Conservation (phyloP, 108 stramenopile species). For the Pseudonitzschia multiseries region DNA sequence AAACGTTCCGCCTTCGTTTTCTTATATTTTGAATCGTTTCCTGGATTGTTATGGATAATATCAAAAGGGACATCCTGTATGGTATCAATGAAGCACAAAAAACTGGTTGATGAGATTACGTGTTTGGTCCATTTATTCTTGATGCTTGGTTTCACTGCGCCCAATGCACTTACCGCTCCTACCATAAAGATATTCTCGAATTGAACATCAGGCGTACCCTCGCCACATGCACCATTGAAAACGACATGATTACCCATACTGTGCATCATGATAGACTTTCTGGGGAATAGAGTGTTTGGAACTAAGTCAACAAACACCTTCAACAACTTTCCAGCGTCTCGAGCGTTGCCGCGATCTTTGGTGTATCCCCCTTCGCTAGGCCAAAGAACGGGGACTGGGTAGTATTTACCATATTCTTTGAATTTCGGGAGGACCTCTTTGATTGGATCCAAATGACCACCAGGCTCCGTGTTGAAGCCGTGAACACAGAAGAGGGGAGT, state of each 20-base stretch:
- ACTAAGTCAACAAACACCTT: not conserved
- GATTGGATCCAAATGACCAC: not conserved
- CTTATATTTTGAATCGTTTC: not conserved
- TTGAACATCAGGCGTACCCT: not conserved
- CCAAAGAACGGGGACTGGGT: slow-evolving; percentile 2
- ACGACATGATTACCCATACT: not conserved
- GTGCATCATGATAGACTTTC: not conserved
- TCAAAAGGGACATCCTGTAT: not conserved
- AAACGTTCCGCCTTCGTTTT: not conserved
- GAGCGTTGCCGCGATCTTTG: not conserved
- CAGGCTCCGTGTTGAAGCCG: not conserved
- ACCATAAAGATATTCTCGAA: slow-evolving; percentile 8
- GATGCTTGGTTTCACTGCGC: not conserved
- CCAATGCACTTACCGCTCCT: not conserved
- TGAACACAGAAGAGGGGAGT: not conserved
- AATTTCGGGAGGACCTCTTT: not conserved
- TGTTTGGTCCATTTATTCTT: not conserved
- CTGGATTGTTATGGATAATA: not conserved
- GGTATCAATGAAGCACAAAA: not conserved
- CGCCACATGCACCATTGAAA: slow-evolving; percentile 3
- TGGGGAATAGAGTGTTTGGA: not conserved
- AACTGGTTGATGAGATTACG: not conserved
- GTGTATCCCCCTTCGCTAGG: not conserved
- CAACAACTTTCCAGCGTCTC: not conserved
- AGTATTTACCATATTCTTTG: not conserved